Conservation (phyloP, 192 early-diverging fungal species). For the Spinellus fusiger region DNA sequence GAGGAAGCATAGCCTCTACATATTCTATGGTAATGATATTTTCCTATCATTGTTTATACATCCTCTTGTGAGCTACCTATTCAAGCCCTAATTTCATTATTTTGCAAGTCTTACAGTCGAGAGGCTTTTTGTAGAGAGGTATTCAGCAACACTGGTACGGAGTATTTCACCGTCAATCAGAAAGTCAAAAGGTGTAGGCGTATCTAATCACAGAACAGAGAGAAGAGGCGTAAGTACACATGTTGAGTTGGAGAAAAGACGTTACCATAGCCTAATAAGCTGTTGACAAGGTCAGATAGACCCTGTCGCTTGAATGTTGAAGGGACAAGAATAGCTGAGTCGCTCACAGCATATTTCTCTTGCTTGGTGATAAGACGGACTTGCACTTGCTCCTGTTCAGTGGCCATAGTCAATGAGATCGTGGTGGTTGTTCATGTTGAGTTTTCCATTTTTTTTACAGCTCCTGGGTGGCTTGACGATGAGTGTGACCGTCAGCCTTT, state of each 20-base stretch:
- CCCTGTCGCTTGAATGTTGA: slow-evolving; percentile 79
- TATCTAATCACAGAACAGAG: slow-evolving; percentile 39
- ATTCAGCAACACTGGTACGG: slow-evolving; percentile 64
- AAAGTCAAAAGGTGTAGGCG: slow-evolving; percentile 87
- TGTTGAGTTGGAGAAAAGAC: background rate
- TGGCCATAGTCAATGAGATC: slow-evolving; percentile 10
- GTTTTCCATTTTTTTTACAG: background rate
- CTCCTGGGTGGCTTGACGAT: background rate
- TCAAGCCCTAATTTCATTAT: background rate
- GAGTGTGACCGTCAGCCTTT: background rate
- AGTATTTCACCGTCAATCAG: slow-evolving; percentile 90
- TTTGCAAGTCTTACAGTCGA: slow-evolving; percentile 47
- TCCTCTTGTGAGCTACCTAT: too few species aligned
- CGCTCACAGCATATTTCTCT: slow-evolving; percentile 66
- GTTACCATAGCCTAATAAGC: slow-evolving; percentile 54
- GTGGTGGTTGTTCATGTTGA: background rate
- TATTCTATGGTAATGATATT: slow-evolving; percentile 85
- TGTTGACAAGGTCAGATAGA: slow-evolving; percentile 93
- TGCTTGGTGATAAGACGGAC: slow-evolving; percentile 81
- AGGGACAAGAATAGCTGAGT: slow-evolving; percentile 84
- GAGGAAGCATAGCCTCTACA: slow-evolving; percentile 88
- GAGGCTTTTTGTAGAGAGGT: slow-evolving; percentile 59
- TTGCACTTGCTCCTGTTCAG: slow-evolving; percentile 64
- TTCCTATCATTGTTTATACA: too few species aligned
- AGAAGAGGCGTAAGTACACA: background rate